phyloP scores from a whole-genome alignment of 495 filamentous ascomycete genomes.

The Clohesyomyces aquaticus region DNA sequence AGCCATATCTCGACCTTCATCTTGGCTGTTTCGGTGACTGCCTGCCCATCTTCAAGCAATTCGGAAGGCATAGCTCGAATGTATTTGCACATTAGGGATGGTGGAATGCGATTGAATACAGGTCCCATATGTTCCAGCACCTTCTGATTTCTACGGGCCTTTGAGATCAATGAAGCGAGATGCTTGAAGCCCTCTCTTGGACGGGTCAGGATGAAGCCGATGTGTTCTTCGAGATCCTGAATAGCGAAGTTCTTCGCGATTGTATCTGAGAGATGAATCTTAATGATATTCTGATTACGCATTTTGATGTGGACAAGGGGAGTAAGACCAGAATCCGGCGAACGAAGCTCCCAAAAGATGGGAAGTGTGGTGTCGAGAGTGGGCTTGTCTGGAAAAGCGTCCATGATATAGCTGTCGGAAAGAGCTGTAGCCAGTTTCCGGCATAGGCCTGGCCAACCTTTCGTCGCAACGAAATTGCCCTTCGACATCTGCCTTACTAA shows the following conservation, averaged over 20 bases:
- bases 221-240: not conserved
- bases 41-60: not conserved
- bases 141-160: not conserved
- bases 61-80: not conserved
- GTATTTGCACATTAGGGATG: not conserved
- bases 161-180: not conserved
- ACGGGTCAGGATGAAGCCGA: not conserved
- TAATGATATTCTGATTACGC: too few relatives aligned
- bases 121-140: not conserved
- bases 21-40: not conserved
- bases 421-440: too few relatives aligned
- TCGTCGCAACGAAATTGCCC: too few relatives aligned
- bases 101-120: not conserved
- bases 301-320: too few relatives aligned
- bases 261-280: too few relatives aligned
- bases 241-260: not conserved
- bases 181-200: not conserved
- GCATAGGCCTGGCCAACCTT: too few relatives aligned
- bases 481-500: not conserved
- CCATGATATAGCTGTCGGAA: too few relatives aligned
- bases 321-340: too few relatives aligned
- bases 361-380: too few relatives aligned
- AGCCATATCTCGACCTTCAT: constrained; percentile 6
- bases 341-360: too few relatives aligned
- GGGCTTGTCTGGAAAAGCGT: too few relatives aligned